Evolutionary conservation across 768 basidiomycete genomes (phyloP).

Genomic region (Lactarius sanguifluus): DNA sequence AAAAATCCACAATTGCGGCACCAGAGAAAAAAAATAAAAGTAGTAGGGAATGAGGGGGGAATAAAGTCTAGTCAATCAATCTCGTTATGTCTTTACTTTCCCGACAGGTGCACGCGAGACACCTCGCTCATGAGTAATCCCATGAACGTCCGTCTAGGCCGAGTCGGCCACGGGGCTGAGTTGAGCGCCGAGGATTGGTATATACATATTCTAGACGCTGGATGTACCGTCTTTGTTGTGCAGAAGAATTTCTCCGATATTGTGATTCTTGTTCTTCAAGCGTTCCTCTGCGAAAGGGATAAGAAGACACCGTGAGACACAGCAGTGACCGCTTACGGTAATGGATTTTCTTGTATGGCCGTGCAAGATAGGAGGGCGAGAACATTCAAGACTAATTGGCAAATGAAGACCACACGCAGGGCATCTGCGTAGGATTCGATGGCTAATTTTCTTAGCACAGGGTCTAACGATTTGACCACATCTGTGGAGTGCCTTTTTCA

Average conservation of each 20-base stretch:
- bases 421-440: conserved; percentile 78
- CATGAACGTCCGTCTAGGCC: neutral
- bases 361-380: conserved; percentile 66
- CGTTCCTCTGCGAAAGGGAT: conserved; percentile 47
- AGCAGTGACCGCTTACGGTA: conserved; percentile 44
- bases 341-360: conserved; percentile 71
- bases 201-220: conserved; percentile 15
- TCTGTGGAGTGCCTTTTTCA: conserved; percentile 62
- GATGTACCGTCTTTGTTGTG: conserved; percentile 11
- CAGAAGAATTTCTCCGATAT: conserved; percentile 39
- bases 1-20: neutral
- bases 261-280: conserved; percentile 61
- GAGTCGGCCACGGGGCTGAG: neutral
- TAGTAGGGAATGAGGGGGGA: neutral
- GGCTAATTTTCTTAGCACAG: conserved; percentile 56
- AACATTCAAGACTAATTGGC: conserved; percentile 67
- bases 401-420: conserved; percentile 79
- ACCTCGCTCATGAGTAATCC: neutral
- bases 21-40: neutral
- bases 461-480: conserved; percentile 65
- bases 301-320: neutral
- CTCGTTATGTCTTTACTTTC: neutral
- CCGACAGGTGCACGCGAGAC: conserved; percentile 5
- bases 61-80: conserved; percentile 6
- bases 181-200: neutral